Evolutionary conservation across 2,329 filamentous ascomycete genomes (phyloP).

Genomic region (Claviceps quebecensis): DNA sequence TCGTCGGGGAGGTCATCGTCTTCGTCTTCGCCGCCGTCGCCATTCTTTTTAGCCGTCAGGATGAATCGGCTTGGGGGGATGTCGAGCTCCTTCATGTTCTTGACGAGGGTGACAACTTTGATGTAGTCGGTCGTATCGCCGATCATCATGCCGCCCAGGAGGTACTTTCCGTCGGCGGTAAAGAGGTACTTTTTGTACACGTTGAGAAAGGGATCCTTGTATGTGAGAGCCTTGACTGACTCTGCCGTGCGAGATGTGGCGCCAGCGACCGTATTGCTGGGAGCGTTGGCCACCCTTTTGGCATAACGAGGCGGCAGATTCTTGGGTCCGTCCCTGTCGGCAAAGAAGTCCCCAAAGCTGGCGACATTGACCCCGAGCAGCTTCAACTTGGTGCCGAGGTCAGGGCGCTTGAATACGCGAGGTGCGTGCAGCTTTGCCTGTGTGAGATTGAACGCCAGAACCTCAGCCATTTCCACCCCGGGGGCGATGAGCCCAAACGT

Average conservation of each 20-base stretch:
- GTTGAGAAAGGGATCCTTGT: conserved; percentile 75
- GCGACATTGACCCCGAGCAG: conserved; percentile 81
- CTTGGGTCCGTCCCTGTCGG: conserved; percentile 69
- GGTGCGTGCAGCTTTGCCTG: conserved; percentile 60
- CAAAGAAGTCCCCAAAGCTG: conserved; percentile 88
- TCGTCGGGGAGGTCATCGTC: conserved; percentile 66
- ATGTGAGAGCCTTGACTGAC: conserved; percentile 66
- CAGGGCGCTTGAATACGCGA: conserved; percentile 63
- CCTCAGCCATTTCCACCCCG: conserved; percentile 84
- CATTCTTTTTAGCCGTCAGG: conserved; percentile 57
- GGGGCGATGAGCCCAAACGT: conserved; percentile 83
- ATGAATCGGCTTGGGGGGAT: conserved; percentile 72
- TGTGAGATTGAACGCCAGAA: conserved; percentile 81
- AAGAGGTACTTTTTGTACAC: conserved; percentile 94
- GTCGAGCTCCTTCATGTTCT: conserved; percentile 66
- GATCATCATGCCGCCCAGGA: conserved; percentile 96
- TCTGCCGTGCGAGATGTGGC: not conserved
- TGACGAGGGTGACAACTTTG: conserved; percentile 77
- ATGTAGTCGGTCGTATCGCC: conserved; percentile 84
- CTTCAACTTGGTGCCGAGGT: conserved; percentile 85
- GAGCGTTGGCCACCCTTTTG: conserved; percentile 15
- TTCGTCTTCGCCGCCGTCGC: conserved; percentile 44
- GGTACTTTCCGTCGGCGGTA: conserved; percentile 75
- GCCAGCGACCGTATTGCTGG: not conserved
- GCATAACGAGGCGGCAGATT: conserved; percentile 48